Conservation (phyloP, 768 basidiomycete species). For the Pholiota microspora region DNA sequence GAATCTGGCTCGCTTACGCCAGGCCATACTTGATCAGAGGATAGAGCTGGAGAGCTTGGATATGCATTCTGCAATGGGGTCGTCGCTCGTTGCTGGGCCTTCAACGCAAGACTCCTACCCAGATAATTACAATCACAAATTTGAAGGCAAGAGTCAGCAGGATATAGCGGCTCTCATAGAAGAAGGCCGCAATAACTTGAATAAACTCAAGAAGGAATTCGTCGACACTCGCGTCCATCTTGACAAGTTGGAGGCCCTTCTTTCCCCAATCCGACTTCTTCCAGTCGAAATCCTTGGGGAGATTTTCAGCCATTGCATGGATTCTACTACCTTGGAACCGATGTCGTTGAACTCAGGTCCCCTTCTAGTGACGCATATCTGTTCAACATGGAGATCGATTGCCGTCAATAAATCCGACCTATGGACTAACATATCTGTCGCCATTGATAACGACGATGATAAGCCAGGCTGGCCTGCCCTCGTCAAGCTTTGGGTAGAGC, state of each 20-base stretch:
- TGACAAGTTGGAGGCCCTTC: conserved; percentile 7
- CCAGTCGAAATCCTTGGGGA: conserved; percentile 23
- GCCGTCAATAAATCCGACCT: conserved; percentile 20
- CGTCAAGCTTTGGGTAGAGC: conserved; percentile 22
- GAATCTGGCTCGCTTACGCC: neutral
- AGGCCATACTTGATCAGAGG: conserved; percentile 6
- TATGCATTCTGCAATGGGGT: neutral
- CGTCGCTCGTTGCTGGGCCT: neutral
- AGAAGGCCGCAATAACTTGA: conserved; percentile 2
- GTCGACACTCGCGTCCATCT: neutral
- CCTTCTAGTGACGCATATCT: conserved; percentile 16
- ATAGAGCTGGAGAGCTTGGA: conserved; percentile 6
- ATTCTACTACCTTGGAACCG: neutral
- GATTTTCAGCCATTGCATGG: conserved; percentile 21
- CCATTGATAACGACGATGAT: neutral
- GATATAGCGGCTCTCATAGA: neutral
- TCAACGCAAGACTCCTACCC: neutral
- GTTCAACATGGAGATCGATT: conserved; percentile 22
- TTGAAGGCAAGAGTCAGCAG: neutral
- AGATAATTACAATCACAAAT: neutral
- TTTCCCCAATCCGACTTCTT: conserved; percentile 24
- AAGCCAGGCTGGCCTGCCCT: conserved; percentile 2
- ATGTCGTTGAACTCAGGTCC: neutral
- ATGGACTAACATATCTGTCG: conserved; percentile 7
- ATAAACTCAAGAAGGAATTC: conserved; percentile 3